Percentiles rank a stretch among this genome's conserved stretches.
These are phyloP conservation scores for Artemisia annua DNA, from an alignment of 129 eudicot genomes.

Conservation along the genomic window DNA sequence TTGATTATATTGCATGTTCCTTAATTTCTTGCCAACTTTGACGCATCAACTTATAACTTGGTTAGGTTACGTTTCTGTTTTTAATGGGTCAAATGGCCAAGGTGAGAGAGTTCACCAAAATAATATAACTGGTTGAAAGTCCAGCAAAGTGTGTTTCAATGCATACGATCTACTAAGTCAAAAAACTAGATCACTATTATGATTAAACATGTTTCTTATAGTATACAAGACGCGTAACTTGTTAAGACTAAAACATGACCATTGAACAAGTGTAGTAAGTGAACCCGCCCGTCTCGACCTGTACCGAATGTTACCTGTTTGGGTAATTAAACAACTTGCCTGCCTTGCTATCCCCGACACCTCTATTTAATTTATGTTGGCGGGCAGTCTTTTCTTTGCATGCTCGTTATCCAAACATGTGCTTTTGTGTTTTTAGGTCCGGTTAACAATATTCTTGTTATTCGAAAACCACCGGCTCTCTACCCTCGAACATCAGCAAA, in stretches of 20 bases:
- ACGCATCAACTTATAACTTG: background rate
- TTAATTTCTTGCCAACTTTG: background rate
- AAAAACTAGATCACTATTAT: too few relatives aligned
- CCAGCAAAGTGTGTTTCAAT: background rate
- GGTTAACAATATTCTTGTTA: conserved; percentile 66
- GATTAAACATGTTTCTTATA: too few relatives aligned
- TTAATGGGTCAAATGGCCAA: background rate
- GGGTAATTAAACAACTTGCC: too few relatives aligned
- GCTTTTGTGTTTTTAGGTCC: conserved; percentile 52
- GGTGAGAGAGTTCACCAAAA: background rate
- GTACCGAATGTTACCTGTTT: too few relatives aligned
- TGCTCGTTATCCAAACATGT: conserved; percentile 7
- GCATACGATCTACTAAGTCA: background rate
- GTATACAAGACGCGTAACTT: too few relatives aligned
- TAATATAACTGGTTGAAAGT: background rate
- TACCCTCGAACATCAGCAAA: conserved; percentile 44
- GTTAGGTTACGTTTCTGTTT: background rate
- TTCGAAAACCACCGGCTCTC: conserved; percentile 43
- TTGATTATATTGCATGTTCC: background rate
- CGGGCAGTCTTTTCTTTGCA: background rate
- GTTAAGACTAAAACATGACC: too few relatives aligned
- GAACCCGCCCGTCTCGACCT: too few relatives aligned
- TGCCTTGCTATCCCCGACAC: too few relatives aligned
- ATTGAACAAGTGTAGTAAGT: too few relatives aligned
- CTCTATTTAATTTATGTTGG: background rate